Evolutionary conservation across 192 early-diverging fungal genomes (phyloP), one percentile per base, ranked within the genome.

Genomic region (Backusella morwellensis): DNA sequence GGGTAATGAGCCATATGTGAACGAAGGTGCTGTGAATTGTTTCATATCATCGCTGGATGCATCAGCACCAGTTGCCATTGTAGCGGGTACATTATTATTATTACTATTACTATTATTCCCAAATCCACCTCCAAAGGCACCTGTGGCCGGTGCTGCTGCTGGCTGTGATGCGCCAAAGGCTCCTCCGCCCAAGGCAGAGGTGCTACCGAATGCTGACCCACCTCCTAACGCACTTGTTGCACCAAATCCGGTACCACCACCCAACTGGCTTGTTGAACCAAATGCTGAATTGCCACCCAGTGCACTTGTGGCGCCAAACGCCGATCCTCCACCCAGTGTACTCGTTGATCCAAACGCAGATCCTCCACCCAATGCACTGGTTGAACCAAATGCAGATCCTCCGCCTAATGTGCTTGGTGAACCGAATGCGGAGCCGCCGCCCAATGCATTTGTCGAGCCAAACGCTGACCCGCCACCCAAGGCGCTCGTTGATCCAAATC

Each of bases 1-100:
- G 12, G 86, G 86, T 29, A 87, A 77, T 15, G 76, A 35, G 56
- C 77, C 72, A 23, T 84, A 68, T 38, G 77, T 77, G 50, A 87
- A 87, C 0, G 40, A 32, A 23, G 75, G 77, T 8, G 84, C 84
- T 74, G n/a, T 35, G 44, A 40, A 6, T 32, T 32, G 32, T 3
- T 32, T 32, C 32, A 32, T 32, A 0, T 44, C 68, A 50, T 38
- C 23, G 11, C 14, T 23, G 12, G 32, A 19, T 3, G 50, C 9
- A 19, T 8, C 19, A 34, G 14, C 23, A 17, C 68, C 72, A 14
- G 68, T 26, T 12, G 42, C 26, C 21, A 52, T 34, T 8, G 41
- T 38, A 52, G 41, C 40, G 32, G 73, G 52, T n/a, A 40, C 69
- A 66, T 66, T 42, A 15, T 35, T 41, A 1, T 34, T 36, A 32